Conservation (phyloP, 148 eudicot species). For the Cornus controversa region DNA sequence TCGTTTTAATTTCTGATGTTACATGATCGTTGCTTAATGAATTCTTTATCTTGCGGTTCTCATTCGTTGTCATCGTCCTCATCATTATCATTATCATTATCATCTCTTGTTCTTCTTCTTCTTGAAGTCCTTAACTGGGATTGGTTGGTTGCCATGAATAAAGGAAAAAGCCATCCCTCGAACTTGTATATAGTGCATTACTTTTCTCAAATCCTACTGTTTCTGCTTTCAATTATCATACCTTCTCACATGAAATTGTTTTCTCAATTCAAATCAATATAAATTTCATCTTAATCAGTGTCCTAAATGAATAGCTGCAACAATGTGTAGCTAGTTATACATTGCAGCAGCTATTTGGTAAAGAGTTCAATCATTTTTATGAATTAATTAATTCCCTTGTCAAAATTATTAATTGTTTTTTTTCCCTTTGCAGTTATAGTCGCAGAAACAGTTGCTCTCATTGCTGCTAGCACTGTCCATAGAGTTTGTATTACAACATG, state of each 20-base stretch:
- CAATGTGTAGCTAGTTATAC: no score
- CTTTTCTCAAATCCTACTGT: neutral
- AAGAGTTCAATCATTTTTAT: neutral
- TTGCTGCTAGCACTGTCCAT: constrained; percentile 81
- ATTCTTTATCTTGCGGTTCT: neutral
- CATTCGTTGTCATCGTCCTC: neutral
- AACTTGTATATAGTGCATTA: neutral
- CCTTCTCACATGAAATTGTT: neutral
- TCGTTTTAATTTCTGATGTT: no score
- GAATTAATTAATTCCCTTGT: neutral
- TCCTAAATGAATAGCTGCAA: neutral
- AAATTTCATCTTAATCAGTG: neutral
- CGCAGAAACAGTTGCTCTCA: constrained; percentile 71
- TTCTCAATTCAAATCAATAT: neutral
- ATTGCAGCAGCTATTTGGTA: neutral
- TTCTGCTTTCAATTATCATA: neutral
- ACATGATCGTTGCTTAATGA: neutral
- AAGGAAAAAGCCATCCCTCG: neutral
- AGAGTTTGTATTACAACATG: constrained; percentile 93
- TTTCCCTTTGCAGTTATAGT: constrained; percentile 54
- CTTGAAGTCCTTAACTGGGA: neutral
- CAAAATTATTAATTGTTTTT: neutral
- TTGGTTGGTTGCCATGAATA: neutral
- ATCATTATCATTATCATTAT: no score
- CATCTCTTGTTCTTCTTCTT: neutral